Conservation (phyloP, 192 early-diverging fungal species). For the Umbelopsis isabellina region DNA sequence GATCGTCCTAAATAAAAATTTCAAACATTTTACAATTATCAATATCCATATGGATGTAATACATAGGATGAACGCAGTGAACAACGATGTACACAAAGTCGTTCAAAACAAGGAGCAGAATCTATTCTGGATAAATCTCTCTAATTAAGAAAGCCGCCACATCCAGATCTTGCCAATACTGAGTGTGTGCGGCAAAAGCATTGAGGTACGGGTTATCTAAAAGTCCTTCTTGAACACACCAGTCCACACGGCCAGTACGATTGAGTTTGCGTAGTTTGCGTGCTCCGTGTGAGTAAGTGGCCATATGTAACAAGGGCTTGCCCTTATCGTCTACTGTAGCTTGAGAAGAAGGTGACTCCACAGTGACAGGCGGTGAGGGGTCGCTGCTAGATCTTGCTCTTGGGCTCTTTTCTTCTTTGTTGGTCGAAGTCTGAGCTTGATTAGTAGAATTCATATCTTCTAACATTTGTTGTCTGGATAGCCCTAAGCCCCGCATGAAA, state of each 20-base stretch:
- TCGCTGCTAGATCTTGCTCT: constrained; percentile 36
- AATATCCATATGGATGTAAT: background rate
- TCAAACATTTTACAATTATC: background rate
- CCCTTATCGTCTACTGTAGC: background rate
- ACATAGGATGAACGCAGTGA: background rate
- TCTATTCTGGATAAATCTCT: constrained; percentile 31
- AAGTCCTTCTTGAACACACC: constrained; percentile 65
- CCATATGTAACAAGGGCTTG: constrained; percentile 7
- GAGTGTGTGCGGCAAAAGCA: constrained; percentile 68
- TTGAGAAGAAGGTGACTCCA: constrained; percentile 12
- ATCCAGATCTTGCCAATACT: constrained; percentile 62
- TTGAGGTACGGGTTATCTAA: constrained; percentile 72
- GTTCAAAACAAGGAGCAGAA: background rate
- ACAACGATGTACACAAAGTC: background rate
- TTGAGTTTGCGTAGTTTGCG: constrained; percentile 46
- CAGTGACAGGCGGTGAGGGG: constrained; percentile 23
- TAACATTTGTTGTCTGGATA: constrained; percentile 35
- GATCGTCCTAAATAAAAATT: background rate
- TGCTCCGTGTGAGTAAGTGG: constrained; percentile 31
- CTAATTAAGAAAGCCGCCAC: constrained; percentile 39
- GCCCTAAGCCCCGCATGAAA: constrained; percentile 52
- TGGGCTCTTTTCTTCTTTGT: background rate
- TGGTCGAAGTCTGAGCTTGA: background rate
- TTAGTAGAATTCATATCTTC: constrained; percentile 24
- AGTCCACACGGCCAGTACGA: constrained; percentile 64